Conservation (phyloP, 495 filamentous ascomycete species). For the Articulospora tetracladia region DNA sequence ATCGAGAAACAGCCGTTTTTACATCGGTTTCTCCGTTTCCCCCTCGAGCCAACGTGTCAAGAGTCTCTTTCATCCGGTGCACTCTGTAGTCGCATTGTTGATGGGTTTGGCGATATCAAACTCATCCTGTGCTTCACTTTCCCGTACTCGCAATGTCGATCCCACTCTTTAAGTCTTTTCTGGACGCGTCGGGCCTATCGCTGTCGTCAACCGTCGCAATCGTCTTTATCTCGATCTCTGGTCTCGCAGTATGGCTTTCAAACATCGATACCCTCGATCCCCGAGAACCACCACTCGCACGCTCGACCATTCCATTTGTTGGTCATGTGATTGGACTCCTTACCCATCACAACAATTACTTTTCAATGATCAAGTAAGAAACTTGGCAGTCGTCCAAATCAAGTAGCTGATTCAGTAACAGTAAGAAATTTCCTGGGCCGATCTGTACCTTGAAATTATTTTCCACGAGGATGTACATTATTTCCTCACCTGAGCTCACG, state of each 20-base stretch:
- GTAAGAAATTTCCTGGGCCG: neutral
- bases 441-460: conserved; percentile 4
- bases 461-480: conserved; percentile 7
- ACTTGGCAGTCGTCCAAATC: neutral
- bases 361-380: conserved; percentile 3
- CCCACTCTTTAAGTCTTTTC: neutral
- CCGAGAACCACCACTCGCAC: conserved; percentile 1
- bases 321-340: conserved; percentile 9
- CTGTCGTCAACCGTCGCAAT: neutral
- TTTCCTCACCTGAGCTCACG: conserved; percentile 1
- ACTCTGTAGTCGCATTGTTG: no score
- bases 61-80: no score
- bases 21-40: no score
- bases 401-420: neutral
- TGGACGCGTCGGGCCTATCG: neutral
- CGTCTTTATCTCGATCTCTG: neutral
- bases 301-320: conserved; percentile 1
- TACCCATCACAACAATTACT: conserved; percentile 5
- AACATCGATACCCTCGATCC: neutral
- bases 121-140: no score
- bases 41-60: no score
- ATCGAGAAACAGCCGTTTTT: no score
- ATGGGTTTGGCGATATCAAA: no score
- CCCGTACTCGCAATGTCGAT: neutral
- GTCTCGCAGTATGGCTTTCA: neutral